Evolutionary conservation across 805 yeast genomes (phyloP).

Genomic region (Kuraishia molischiana): DNA sequence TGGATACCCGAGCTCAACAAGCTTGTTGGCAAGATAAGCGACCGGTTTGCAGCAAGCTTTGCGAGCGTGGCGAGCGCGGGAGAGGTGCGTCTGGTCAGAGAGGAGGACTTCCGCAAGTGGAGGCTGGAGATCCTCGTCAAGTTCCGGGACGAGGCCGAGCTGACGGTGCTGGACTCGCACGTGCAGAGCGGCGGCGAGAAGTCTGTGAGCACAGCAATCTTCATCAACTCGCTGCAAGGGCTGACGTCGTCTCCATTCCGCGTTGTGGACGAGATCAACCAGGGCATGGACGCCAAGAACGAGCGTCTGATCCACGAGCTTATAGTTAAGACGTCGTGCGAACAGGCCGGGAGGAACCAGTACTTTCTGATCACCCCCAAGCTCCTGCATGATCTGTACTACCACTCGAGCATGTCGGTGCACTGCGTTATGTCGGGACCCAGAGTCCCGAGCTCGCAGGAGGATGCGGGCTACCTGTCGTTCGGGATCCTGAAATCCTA

Average conservation of each 20-base stretch:
- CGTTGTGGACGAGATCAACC: constrained; percentile 96
- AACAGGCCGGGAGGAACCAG: constrained; percentile 29
- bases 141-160: constrained; percentile 69
- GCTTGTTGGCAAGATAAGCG: constrained; percentile 47
- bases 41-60: constrained; percentile 58
- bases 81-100: constrained; percentile 49
- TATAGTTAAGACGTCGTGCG: constrained; percentile 79
- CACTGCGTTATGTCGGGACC: constrained; percentile 69
- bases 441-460: constrained; percentile 15
- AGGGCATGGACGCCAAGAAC: constrained; percentile 95
- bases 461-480: constrained; percentile 10
- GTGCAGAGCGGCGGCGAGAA: constrained; percentile 97
- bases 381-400: constrained; percentile 65
- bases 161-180: constrained; percentile 68
- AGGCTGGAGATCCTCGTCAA: constrained; percentile 73
- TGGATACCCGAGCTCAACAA: constrained; percentile 59
- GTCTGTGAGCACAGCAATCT: constrained; percentile 88
- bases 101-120: constrained; percentile 63
- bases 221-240: constrained; percentile 84
- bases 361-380: constrained; percentile 93
- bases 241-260: constrained; percentile 84
- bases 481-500: not conserved
- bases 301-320: constrained; percentile 80
- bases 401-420: constrained; percentile 71
- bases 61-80: constrained; percentile 79